Evolutionary conservation across 208 protist species (phyloP).

Genomic region (Trypanosomatidae sp.): DNA sequence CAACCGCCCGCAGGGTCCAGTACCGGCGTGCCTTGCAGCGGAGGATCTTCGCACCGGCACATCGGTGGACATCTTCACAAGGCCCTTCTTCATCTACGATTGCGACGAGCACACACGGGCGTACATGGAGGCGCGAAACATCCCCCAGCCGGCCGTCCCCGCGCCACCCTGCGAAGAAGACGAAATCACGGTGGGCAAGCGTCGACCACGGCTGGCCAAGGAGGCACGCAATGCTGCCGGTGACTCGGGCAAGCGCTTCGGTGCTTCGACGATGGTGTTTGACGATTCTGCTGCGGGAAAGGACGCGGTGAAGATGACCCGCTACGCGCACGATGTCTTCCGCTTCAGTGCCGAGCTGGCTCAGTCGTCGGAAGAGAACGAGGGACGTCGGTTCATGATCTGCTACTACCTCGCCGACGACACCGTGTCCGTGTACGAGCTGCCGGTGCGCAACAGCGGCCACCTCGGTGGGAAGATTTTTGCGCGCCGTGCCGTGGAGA

Average conservation of each 20-base stretch:
- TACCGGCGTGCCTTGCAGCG: constrained; percentile 52
- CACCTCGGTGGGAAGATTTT: constrained; percentile 93
- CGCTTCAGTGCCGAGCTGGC: constrained; percentile 84
- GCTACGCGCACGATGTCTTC: constrained; percentile 88
- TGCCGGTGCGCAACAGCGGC: constrained; percentile 89
- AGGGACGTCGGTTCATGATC: constrained; percentile 80
- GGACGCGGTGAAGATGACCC: constrained; percentile 84
- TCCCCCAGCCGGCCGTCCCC: constrained; percentile 27
- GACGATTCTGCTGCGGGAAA: constrained; percentile 49
- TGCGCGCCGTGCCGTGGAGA: constrained; percentile 75
- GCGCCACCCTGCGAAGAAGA: constrained; percentile 49
- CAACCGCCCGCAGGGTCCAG: constrained; percentile 41
- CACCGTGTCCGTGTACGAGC: constrained; percentile 94
- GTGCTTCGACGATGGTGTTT: constrained; percentile 78
- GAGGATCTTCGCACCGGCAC: constrained; percentile 87
- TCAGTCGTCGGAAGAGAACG: constrained; percentile 55
- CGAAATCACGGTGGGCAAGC: constrained; percentile 30
- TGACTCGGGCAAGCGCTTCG: constrained; percentile 26
- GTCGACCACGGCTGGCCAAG: constrained; percentile 21
- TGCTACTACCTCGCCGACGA: constrained; percentile 96
- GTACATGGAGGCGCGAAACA: constrained; percentile 74
- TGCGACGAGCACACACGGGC: constrained; percentile 92
- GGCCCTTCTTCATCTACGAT: constrained; percentile 91
- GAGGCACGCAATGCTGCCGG: constrained; percentile 1
- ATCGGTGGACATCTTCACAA: constrained; percentile 76